Evolutionary conservation across 331 rosid species (phyloP), one percentile per base, ranked within the genome.

Genomic region (Malus hybrid): DNA sequence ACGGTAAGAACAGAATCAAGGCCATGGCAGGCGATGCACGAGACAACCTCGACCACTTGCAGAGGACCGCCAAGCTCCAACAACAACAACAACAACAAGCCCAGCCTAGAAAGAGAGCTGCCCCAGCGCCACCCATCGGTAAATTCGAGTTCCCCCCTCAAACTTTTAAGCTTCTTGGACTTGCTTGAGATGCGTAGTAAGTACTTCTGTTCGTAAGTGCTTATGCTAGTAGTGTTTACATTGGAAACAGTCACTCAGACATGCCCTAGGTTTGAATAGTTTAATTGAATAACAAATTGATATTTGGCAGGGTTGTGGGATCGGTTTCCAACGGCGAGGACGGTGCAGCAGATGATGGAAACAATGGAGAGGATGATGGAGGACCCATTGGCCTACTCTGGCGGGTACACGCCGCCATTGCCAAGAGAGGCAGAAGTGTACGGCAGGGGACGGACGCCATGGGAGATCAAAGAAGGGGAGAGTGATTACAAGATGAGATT

Each of bases 321-420:
- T 15, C 65, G 89, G 52, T 93, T 83, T 84, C 97, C 98, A 6
- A 80, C 98, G 2, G 90, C 96, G 4, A 91, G 85, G 46, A 88
- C 96, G 6, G 84, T 93, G 50, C 91, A 89, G 71, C 91, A 93
- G 80, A 89, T 91, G 97, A 85, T 93, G 89, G 96, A 93, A 33
- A 89, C 93, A 0, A 87, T 93, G 97, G 98, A 93, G 68, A 81
- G 90, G 13, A 77, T 91, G 80, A 83, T 87, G 89, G 98, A 91
- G 31, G 93, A 91, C 13, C 98, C 96, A 0, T 80, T 88, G 9
- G 80, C 82, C 1, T 75, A 86, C 78, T 80, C 86, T 0, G 73
- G 86, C 2, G 85, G 81, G 71, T 87, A 87, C 87, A 68, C 88
- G 0, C 72, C 91, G 1, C 80, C 85, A 4, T 31, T 73, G 27